Base-by-base conservation (phyloP, 345 rosid genomes). In the Murraya koenigii region DNA sequence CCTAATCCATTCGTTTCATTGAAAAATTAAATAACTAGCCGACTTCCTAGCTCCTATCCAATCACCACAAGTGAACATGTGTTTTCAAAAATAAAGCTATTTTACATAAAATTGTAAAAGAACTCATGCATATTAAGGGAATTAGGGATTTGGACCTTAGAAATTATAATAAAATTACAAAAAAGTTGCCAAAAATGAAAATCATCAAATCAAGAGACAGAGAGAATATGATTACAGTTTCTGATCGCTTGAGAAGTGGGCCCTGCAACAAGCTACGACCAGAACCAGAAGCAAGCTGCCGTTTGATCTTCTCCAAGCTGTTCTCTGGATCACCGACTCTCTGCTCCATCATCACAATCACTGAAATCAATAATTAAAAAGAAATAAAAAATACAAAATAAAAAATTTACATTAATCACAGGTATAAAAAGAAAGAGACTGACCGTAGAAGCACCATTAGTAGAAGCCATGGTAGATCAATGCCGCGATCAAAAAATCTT, bases 181-280 rank as follows among this genome's bases (percentile, higher is more conserved):
- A 44, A 11, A 47, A 69, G 17, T 69, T 25, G 55, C 66, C 14
- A 26, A 44, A 69, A 10, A 15, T 23, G 33, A 19, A 33, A 66
- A 76, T 49, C 25, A 6, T 52, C 25, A 64, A 69, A 80, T 22
- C 44, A 62, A 1, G 63, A 38, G n/a, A 61, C 66, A 56, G 80
- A 79, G 25, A 75, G 63, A 13, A 75, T 19, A 75, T 35, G 17
- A 81, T 39, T 83, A 92, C 99, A 52, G 99, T 97, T 87, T 97
- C 99, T 65, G 98, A 97, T 84, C 99, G 97, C 89, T 97, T 97
- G 76, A 88, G 94, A 78, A 97, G 97, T 3, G 99, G 99, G 60
- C 99, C 99, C 80, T 97, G 98, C 69, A 97, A 82, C 86, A 94
- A 85, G 72, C 86, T 91, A 71, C 97, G 82, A 64, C 97, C 96